phyloP scores from a whole-genome alignment of 2,329 filamentous ascomycete species.

The Didymella arachidicola region DNA sequence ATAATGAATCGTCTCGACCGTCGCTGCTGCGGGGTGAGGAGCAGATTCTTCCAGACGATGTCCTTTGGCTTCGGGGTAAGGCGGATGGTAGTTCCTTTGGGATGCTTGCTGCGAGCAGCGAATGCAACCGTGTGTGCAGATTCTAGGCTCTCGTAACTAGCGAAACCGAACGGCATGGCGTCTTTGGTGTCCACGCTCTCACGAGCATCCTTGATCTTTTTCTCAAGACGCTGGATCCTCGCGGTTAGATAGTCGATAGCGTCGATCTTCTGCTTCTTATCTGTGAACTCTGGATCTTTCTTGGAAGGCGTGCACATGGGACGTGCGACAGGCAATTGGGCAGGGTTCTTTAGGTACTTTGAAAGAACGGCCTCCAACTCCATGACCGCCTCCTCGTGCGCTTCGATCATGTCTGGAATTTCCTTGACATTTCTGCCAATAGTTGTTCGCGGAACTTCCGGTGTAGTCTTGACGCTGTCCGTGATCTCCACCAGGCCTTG shows the following conservation, averaged over 20 bases:
- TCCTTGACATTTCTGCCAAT: slow-evolving; percentile 93
- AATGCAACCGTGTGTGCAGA: slow-evolving; percentile 90
- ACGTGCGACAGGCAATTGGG: slow-evolving; percentile 76
- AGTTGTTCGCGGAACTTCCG: slow-evolving; percentile 78
- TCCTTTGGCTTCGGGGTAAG: slow-evolving; percentile 89
- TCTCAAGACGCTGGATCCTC: slow-evolving; percentile 82
- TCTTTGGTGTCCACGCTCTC: slow-evolving; percentile 84
- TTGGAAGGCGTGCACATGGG: slow-evolving; percentile 83
- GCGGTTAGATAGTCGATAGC: slow-evolving; percentile 92
- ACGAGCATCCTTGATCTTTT: slow-evolving; percentile 83
- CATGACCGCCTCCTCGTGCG: slow-evolving; percentile 82
- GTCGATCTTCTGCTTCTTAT: slow-evolving; percentile 79
- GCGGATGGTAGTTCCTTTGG: slow-evolving; percentile 76
- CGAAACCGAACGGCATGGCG: slow-evolving; percentile 91
- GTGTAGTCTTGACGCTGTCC: slow-evolving; percentile 79
- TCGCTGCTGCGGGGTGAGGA: slow-evolving; percentile 71
- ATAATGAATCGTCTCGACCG: slow-evolving; percentile 79
- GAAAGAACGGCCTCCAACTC: slow-evolving; percentile 84
- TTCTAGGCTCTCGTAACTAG: slow-evolving; percentile 86
- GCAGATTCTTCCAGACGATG: slow-evolving; percentile 95
- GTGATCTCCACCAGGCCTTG: slow-evolving; percentile 87
- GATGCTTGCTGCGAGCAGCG: slow-evolving; percentile 79
- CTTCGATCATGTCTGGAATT: slow-evolving; percentile 81
- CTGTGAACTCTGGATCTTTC: slow-evolving; percentile 69
- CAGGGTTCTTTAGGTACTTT: slow-evolving; percentile 88